Percentiles rank a stretch among this genome's conserved stretches.
Conservation (phyloP, 2,329 filamentous ascomycete species). For the Teratosphaeriaceae sp. region DNA sequence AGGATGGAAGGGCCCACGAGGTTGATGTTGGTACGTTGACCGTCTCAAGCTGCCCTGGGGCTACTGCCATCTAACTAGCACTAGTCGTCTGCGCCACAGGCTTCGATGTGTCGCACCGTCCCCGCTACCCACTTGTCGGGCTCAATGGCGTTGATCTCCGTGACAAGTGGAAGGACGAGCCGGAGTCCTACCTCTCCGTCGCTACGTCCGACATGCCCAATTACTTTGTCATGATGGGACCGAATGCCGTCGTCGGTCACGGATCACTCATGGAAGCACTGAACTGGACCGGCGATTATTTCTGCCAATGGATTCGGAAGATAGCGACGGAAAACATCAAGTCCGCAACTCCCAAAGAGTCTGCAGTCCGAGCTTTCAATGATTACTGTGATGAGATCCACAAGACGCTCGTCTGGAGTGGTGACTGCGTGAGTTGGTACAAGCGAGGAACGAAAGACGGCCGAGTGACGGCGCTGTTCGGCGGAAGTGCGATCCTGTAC, state of each 20-base stretch:
- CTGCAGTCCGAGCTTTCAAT: slow-evolving; percentile 18
- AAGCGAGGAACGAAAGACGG: slow-evolving; percentile 1
- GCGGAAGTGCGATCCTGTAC: slow-evolving; percentile 16
- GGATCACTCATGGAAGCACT: slow-evolving; percentile 18
- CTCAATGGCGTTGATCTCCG: slow-evolving; percentile 24
- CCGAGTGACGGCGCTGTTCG: background rate
- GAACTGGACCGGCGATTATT: slow-evolving; percentile 35
- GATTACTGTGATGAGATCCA: slow-evolving; percentile 38
- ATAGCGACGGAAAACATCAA: slow-evolving; percentile 18
- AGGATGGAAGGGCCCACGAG: slow-evolving; percentile 30
- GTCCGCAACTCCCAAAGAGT: slow-evolving; percentile 17
- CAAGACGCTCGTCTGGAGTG: slow-evolving; percentile 19
- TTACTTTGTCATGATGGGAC: slow-evolving; percentile 22
- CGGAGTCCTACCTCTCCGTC: slow-evolving; percentile 23
- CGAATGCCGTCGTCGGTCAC: slow-evolving; percentile 17
- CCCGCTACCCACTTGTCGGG: slow-evolving; percentile 31
- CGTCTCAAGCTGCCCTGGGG: no score
- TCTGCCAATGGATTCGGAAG: slow-evolving; percentile 35
- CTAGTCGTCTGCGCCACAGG: slow-evolving; percentile 43
- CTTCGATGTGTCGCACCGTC: slow-evolving; percentile 31
- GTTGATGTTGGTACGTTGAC: slow-evolving; percentile 24
- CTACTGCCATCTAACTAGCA: no score
- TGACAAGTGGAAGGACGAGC: slow-evolving; percentile 22
- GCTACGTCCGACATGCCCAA: slow-evolving; percentile 26
- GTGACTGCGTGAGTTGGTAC: slow-evolving; percentile 2